phyloP scores from a whole-genome alignment of 2,329 filamentous ascomycete species.

The Xylariales sp. region DNA sequence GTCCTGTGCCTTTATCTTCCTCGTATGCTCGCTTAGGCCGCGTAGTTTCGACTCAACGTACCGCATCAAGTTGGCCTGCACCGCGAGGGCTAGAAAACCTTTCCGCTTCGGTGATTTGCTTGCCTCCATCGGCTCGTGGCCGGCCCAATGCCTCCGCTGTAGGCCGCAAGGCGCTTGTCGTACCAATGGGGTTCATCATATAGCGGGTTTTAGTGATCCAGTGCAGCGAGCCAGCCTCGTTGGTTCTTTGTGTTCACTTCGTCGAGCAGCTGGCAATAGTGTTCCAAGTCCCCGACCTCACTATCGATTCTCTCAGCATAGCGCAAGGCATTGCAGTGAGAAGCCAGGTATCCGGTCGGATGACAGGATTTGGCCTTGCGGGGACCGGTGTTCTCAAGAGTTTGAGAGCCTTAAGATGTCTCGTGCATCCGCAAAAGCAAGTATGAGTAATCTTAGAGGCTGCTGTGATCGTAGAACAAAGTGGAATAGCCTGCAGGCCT shows the following conservation, averaged over 20 bases:
- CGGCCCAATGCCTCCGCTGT: conserved; percentile 24
- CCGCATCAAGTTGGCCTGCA: conserved; percentile 25
- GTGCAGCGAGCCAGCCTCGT: conserved; percentile 21
- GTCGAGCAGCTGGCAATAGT: conserved; percentile 23
- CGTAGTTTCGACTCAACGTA: conserved; percentile 21
- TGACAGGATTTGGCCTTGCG: conserved; percentile 25
- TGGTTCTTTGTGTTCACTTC: conserved; percentile 25
- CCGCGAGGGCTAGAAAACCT: conserved; percentile 23
- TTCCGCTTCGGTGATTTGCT: conserved; percentile 27
- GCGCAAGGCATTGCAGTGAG: conserved; percentile 25
- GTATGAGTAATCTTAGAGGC: conserved; percentile 25
- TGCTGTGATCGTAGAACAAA: conserved; percentile 25
- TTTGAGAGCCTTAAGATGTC: conserved; percentile 24
- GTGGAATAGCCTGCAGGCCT: conserved; percentile 25
- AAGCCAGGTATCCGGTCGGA: conserved; percentile 27
- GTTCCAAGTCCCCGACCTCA: conserved; percentile 16
- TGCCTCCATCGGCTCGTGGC: conserved; percentile 28
- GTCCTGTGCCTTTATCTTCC: conserved; percentile 25
- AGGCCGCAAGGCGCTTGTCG: conserved; percentile 22
- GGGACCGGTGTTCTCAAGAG: conserved; percentile 21
- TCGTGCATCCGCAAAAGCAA: conserved; percentile 26
- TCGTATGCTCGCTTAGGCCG: conserved; percentile 13
- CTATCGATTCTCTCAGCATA: conserved; percentile 24
- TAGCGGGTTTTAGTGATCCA: conserved; percentile 23
- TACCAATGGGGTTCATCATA: conserved; percentile 29